Evolutionary conservation across 2,329 filamentous ascomycete genomes (phyloP), one percentile per base, ranked within the genome.

Genomic region (Blastomyces parvus): DNA sequence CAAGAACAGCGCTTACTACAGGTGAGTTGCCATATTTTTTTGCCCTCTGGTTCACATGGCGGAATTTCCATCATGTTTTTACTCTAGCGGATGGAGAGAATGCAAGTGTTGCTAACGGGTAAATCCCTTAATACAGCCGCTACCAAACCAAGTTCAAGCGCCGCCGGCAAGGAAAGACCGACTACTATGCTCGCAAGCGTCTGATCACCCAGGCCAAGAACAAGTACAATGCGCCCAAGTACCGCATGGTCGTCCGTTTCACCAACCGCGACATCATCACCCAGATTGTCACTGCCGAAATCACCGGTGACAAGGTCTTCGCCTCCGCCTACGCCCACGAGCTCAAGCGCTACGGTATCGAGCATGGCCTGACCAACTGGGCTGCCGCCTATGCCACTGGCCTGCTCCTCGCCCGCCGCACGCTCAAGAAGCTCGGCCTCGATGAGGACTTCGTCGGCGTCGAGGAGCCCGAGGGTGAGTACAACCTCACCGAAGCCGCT

Each of bases 91-190:
- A n/a, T 6, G 8, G 55, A 22, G 55, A 36, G 14, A 40, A 25
- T 17, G 19, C 17, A 0, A n/a, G 5, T 36, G 25, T 25, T 40
- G 25, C 44, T 48, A 22, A 52, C n/a, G 30, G 30, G 27, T 1
- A 52, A 52, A 22, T 30, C 57, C 67, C 60, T 44, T 50, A 60
- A 44, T 50, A 22, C 78, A 96, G 92, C 81, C 91, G 94, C 82
- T 99, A 89, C 87, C 94, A 99, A 86, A 97, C 94, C 79, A 99
- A 99, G 89, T 99, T 97, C 90, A 94, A 91, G 86, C 92, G 94
- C 80, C 88, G 94, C 82, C 87, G 90, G 73, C 78, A 88, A 77
- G 94, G 94, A 79, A 99, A 99, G 90, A 99, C 94, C 84, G 94
- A 99, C 81, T 99, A 99, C 91, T 97, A 97, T 82, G 94, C 94